phyloP scores from a whole-genome alignment of 78 protist species.

The Cavenderia fasciculata region DNA sequence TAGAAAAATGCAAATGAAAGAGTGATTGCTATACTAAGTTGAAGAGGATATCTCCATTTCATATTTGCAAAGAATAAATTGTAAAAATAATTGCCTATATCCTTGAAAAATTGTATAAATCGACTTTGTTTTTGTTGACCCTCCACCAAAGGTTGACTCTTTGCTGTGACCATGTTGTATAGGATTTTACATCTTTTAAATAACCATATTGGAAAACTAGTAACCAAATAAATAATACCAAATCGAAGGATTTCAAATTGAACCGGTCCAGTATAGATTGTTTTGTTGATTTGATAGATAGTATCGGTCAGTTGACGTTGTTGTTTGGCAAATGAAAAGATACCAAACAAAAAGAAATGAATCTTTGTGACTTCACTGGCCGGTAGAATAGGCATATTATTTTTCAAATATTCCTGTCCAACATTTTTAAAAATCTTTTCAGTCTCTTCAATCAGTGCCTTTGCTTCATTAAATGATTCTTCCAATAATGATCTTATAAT shows the following conservation, averaged over 20 bases:
- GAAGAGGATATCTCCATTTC: slow-evolving; percentile 54
- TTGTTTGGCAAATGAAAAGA: slow-evolving; percentile 15
- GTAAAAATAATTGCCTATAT: background rate
- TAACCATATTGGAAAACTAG: background rate
- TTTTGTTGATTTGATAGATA: background rate
- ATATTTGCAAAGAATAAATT: slow-evolving; percentile 3
- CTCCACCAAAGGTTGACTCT: background rate
- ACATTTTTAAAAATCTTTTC: slow-evolving; percentile 5
- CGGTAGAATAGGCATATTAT: slow-evolving; percentile 2
- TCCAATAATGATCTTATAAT: background rate
- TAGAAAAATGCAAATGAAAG: slow-evolving; percentile 9
- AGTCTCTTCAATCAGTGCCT: slow-evolving; percentile 20
- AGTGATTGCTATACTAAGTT: slow-evolving; percentile 10
- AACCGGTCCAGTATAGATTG: background rate
- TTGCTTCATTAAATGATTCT: slow-evolving; percentile 48
- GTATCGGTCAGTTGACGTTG: slow-evolving; percentile 20
- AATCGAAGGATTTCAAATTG: slow-evolving; percentile 5
- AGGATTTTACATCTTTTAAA: slow-evolving; percentile 3
- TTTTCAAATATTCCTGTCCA: slow-evolving; percentile 31
- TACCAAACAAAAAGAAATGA: slow-evolving; percentile 57
- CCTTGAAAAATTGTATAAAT: background rate
- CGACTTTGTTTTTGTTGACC: background rate
- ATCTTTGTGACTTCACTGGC: slow-evolving; percentile 35
- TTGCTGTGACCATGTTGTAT: background rate
- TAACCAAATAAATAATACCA: background rate